Conservation (phyloP, 768 basidiomycete genomes). For the Suillus sp. region DNA sequence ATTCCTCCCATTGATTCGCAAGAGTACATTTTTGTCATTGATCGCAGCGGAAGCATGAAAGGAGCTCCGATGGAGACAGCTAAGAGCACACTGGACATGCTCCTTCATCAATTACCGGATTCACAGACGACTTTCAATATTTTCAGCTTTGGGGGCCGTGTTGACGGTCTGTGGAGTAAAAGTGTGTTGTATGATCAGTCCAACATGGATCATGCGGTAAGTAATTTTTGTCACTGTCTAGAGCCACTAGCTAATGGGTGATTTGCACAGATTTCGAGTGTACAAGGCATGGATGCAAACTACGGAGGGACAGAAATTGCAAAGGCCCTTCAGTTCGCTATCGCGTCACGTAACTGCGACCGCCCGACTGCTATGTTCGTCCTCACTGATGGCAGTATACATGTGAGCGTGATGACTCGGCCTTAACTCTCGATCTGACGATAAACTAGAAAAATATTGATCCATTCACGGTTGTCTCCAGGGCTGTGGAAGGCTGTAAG, state of each 20-base stretch:
- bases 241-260: constrained; percentile 15
- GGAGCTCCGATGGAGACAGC: constrained; percentile 46
- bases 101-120: constrained; percentile 52
- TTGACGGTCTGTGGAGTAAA: constrained; percentile 36
- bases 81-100: constrained; percentile 45
- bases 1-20: constrained; percentile 45
- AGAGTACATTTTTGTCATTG: constrained; percentile 64
- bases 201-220: constrained; percentile 41
- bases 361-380: constrained; percentile 55
- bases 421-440: background rate
- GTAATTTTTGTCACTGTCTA: background rate
- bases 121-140: constrained; percentile 53
- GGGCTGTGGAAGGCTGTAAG: constrained; percentile 36
- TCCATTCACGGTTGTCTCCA: constrained; percentile 23
- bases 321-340: constrained; percentile 41
- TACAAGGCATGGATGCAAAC: constrained; percentile 43
- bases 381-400: constrained; percentile 58
- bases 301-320: constrained; percentile 55
- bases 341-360: constrained; percentile 34
- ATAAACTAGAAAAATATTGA: constrained; percentile 22
- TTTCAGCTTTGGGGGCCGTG: constrained; percentile 48
- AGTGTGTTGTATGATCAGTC: constrained; percentile 36
- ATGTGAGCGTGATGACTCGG: constrained; percentile 17
- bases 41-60: constrained; percentile 59
- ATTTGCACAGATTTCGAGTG: constrained; percentile 39